Base-by-base conservation (phyloP, 2,329 filamentous ascomycete species). In the Botrytis deweyae region DNA sequence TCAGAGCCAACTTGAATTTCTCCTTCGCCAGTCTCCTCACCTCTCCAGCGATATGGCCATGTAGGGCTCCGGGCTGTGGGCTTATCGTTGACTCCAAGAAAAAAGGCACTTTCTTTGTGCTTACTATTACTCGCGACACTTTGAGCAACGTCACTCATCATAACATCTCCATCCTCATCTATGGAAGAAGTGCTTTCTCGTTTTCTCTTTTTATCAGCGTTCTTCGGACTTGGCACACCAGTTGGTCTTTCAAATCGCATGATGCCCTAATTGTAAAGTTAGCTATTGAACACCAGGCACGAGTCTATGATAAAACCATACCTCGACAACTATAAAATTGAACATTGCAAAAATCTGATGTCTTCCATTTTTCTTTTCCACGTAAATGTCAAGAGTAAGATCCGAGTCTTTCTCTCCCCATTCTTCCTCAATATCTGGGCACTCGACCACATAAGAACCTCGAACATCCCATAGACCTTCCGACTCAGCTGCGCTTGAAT, bases 211-310 rank as follows among this genome's bases (percentile, higher is more conserved):
- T 5, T 40, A 22, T 20, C 52, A 4, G 8, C 29, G 38, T 18
- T 70, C 33, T 73, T 72, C 7, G 42, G 18, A 59, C 74, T 75
- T 52, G 69, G 63, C 49, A 73, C 55, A 33, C 64, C 64, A 46
- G 73, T 62, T 36, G 76, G 77, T 42, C 74, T 75, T 66, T 77
- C 74, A 63, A 78, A 77, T 58, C 75, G 74, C 75, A 77, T 75
- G 64, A 76, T 73, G 7, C 74, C 72, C 38, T 71, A 18, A 59
- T 49, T 5, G 29, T 40, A n/a, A 33, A 22, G 49, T 70, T 61
- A 59, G 52, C 61, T 33, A n/a, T 25, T 66, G 20, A 10, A 42
- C 25, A 66, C 38, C 38, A 42, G 18, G 55, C 12, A 42, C 29
- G 6, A 25, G n/a, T 22, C 18, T 33, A 44, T 20, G 12, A 18